Evolutionary conservation across 2,329 filamentous ascomycete species (phyloP).

Genomic region (Cytospora piceicola): DNA sequence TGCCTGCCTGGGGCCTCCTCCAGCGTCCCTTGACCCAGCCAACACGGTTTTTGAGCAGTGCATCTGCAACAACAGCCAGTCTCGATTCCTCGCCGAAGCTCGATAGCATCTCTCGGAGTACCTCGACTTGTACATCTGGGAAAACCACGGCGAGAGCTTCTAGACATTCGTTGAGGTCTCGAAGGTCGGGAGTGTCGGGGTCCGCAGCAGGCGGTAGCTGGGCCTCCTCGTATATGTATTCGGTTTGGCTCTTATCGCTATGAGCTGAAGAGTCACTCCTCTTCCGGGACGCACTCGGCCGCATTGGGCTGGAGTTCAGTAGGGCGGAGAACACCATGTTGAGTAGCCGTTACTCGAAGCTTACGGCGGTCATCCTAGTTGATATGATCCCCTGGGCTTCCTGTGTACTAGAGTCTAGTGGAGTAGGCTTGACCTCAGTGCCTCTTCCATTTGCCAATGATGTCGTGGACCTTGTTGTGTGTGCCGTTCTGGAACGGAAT

Average conservation of each 20-base stretch:
- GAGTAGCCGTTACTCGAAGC: slow-evolving; percentile 42
- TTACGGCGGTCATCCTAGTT: slow-evolving; percentile 15
- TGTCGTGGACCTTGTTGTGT: not conserved
- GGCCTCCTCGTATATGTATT: slow-evolving; percentile 60
- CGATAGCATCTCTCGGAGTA: slow-evolving; percentile 79
- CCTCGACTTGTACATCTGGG: slow-evolving; percentile 79
- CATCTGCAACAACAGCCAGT: slow-evolving; percentile 76
- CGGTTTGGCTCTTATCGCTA: slow-evolving; percentile 37
- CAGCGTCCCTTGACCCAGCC: slow-evolving; percentile 73
- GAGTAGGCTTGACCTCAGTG: not conserved
- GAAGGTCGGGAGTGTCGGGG: slow-evolving; percentile 63
- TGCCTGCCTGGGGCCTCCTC: slow-evolving; percentile 44
- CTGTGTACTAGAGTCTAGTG: not conserved
- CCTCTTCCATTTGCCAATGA: slow-evolving; percentile 7
- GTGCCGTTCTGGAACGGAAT: not conserved
- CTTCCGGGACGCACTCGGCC: slow-evolving; percentile 33
- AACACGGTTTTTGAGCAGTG: slow-evolving; percentile 71
- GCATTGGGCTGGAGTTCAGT: slow-evolving; percentile 40
- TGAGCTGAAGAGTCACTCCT: slow-evolving; percentile 40
- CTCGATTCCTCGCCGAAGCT: slow-evolving; percentile 77
- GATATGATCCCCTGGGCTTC: not conserved
- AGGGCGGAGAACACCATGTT: slow-evolving; percentile 56
- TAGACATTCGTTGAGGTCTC: slow-evolving; percentile 71
- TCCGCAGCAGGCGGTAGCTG: slow-evolving; percentile 51
- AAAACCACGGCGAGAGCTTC: slow-evolving; percentile 73